Conservation (phyloP, 768 basidiomycete species). For the Mrakia hoshinonis region DNA sequence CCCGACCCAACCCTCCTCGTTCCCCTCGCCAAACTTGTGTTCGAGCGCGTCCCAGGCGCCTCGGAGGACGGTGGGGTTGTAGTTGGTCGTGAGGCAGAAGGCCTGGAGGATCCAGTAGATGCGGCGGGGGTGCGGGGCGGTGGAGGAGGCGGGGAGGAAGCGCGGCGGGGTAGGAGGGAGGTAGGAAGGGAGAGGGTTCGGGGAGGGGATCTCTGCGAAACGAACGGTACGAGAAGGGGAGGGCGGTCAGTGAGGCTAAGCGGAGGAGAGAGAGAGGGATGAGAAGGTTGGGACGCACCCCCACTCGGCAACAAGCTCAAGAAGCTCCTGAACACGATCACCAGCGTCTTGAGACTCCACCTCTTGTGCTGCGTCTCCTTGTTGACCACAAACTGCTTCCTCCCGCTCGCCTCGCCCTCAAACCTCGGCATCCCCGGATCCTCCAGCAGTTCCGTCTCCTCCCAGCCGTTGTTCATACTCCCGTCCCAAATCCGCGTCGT, state of each 20-base stretch:
- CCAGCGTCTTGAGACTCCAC: slow-evolving; percentile 23
- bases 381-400: slow-evolving; percentile 25
- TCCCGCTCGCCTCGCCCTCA: background rate
- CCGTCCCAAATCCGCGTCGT: slow-evolving; percentile 10
- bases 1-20: slow-evolving; percentile 23
- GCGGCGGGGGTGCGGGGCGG: slow-evolving; percentile 1
- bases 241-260: background rate
- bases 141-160: background rate
- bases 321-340: slow-evolving; percentile 25
- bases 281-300: background rate
- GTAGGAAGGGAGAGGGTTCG: slow-evolving; percentile 8
- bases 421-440: slow-evolving; percentile 17
- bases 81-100: slow-evolving; percentile 5
- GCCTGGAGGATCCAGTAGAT: slow-evolving; percentile 22
- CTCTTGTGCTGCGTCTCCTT: slow-evolving; percentile 16
- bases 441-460: slow-evolving; percentile 3
- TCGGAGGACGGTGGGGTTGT: slow-evolving; percentile 14
- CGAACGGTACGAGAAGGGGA: background rate
- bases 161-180: slow-evolving; percentile 15
- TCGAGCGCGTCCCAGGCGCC: slow-evolving; percentile 10
- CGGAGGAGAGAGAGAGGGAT: background rate
- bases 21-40: slow-evolving; percentile 28
- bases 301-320: slow-evolving; percentile 1
- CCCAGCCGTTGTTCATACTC: slow-evolving; percentile 10
- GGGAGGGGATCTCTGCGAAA: background rate